Evolutionary conservation across 371 early-diverging fungal genomes (phyloP).

Genomic region (Chytridiales sp.): DNA sequence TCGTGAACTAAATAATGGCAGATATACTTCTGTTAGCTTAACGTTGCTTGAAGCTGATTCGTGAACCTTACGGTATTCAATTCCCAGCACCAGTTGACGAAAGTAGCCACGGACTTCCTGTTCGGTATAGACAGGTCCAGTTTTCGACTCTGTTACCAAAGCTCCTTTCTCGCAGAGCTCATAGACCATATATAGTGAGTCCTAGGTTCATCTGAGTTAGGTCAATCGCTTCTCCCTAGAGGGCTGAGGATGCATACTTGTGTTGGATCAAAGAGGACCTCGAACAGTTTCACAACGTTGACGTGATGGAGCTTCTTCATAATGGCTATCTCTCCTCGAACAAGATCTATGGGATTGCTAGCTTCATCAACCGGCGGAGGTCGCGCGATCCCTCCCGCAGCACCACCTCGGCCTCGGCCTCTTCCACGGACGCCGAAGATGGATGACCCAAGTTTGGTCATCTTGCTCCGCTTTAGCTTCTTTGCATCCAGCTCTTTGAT

Average conservation of each 20-base stretch:
- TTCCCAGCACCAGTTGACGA: conserved; percentile 84
- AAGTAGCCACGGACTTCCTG: conserved; percentile 66
- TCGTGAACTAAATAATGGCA: conserved; percentile 66
- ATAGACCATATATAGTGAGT: conserved; percentile 67
- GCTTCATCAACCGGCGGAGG: background rate
- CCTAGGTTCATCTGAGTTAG: conserved; percentile 24
- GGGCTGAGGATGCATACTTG: conserved; percentile 44
- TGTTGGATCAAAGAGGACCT: conserved; percentile 88
- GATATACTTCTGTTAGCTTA: background rate
- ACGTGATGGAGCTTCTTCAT: conserved; percentile 88
- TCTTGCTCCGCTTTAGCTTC: conserved; percentile 20
- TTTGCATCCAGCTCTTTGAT: conserved; percentile 62
- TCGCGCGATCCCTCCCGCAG: background rate
- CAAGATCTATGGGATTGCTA: conserved; percentile 74
- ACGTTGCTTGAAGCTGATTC: too few species aligned
- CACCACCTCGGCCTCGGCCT: conserved; percentile 38
- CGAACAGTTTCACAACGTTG: conserved; percentile 84
- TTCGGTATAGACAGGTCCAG: conserved; percentile 55
- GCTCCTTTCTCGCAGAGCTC: conserved; percentile 81
- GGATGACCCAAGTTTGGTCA: conserved; percentile 2
- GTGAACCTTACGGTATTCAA: conserved; percentile 81
- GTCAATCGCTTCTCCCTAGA: background rate
- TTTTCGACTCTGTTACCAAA: conserved; percentile 58
- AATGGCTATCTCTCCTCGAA: conserved; percentile 90
- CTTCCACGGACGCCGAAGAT: conserved; percentile 38